phyloP scores from a whole-genome alignment of 192 early-diverging fungal species.

The Coemansia sp. region DNA sequence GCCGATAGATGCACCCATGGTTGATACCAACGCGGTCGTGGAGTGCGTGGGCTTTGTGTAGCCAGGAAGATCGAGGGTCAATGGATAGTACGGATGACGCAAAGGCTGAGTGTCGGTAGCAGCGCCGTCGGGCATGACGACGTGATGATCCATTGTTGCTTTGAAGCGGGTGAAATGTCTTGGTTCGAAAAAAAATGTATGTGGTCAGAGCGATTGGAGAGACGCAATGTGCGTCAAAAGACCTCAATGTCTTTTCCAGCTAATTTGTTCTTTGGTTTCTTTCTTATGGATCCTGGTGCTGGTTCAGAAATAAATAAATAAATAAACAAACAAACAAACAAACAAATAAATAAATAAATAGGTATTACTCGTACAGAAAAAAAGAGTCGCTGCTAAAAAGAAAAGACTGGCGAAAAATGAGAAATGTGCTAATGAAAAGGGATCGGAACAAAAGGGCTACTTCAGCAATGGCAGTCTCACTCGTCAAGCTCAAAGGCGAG shows the following conservation, averaged over 20 bases:
- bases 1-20: slow-evolving; percentile 19
- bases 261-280: no score
- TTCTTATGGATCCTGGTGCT: no score
- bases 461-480: neutral
- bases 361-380: slow-evolving; percentile 5
- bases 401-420: neutral
- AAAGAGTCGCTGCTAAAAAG: neutral
- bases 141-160: neutral
- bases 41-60: slow-evolving; percentile 29
- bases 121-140: neutral
- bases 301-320: no score
- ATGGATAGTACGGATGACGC: slow-evolving; percentile 43
- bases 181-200: no score
- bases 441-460: no score
- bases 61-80: slow-evolving; percentile 25
- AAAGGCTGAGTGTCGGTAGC: neutral
- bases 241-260: no score
- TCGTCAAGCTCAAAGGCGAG: neutral
- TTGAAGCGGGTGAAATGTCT: no score
- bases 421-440: neutral
- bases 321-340: slow-evolving; percentile 1
- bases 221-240: no score
- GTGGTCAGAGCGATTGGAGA: no score
- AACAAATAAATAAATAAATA: slow-evolving; percentile 2
- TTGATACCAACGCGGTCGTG: slow-evolving; percentile 17